phyloP scores from a whole-genome alignment of 257 asterid species.

The Anisodus tanguticus region DNA sequence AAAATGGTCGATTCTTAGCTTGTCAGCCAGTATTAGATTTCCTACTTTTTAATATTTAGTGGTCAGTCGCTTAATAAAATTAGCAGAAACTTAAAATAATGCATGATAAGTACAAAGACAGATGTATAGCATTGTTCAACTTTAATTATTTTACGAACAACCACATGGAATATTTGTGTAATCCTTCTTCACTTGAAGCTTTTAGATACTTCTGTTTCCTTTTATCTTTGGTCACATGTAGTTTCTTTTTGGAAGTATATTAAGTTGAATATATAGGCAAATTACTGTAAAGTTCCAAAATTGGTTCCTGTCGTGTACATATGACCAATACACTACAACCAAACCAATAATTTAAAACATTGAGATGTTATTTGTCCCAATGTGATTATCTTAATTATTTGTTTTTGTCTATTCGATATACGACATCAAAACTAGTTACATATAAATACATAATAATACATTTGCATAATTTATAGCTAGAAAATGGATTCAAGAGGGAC shows the following conservation, averaged over 20 bases:
- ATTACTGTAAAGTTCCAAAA: slow-evolving; percentile 14
- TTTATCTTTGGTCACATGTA: slow-evolving; percentile 2
- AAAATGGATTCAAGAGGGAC: background rate
- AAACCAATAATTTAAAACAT: background rate
- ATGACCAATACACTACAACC: background rate
- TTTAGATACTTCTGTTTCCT: background rate
- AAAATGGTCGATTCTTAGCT: background rate
- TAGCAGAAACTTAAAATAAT: background rate
- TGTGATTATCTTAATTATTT: background rate
- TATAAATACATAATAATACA: background rate
- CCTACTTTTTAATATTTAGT: background rate
- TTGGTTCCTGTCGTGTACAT: background rate
- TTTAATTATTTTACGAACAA: slow-evolving; percentile 11
- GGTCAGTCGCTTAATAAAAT: background rate
- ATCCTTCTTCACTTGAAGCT: background rate
- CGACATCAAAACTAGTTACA: background rate
- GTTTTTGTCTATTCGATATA: background rate
- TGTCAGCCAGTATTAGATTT: background rate
- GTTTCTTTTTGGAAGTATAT: background rate
- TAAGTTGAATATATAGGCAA: background rate
- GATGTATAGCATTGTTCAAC: background rate
- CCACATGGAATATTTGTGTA: background rate
- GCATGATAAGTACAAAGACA: background rate
- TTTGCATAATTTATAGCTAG: background rate
- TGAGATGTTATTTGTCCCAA: slow-evolving; percentile 21